phyloP scores from a whole-genome alignment of 208 protist species.

The Crithidia acanthocephali region DNA sequence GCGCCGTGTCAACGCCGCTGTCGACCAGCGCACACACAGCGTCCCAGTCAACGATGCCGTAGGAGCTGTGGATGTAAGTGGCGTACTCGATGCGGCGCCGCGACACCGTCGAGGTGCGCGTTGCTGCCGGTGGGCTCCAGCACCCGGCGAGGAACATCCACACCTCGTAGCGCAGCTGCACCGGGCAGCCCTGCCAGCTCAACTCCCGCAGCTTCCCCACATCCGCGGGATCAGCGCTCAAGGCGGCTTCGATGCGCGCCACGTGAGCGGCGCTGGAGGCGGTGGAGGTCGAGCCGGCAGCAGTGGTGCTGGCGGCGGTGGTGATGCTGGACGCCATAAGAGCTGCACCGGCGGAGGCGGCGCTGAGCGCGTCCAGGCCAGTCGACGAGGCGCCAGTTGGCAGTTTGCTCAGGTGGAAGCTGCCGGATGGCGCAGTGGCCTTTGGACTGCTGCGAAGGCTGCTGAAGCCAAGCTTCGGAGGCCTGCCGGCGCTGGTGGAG shows the following conservation, averaged over 20 bases:
- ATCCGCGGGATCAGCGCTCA: constrained; percentile 38
- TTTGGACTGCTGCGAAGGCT: neutral
- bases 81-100: constrained; percentile 68
- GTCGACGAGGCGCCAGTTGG: neutral
- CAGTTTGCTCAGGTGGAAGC: neutral
- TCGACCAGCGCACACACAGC: constrained; percentile 47
- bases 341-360: neutral
- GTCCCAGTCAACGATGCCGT: constrained; percentile 64
- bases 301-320: neutral
- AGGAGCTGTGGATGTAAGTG: constrained; percentile 52
- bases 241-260: constrained; percentile 34
- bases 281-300: too few relatives aligned
- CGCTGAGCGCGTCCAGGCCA: neutral
- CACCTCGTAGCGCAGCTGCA: constrained; percentile 51
- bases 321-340: neutral
- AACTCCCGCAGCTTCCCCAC: constrained; percentile 49
- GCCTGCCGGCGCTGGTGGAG: neutral
- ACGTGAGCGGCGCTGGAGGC: constrained; percentile 13
- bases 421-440: neutral
- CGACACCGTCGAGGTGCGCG: constrained; percentile 39
- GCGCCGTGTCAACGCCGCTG: constrained; percentile 33
- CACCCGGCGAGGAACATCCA: constrained; percentile 68
- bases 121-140: constrained; percentile 46
- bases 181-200: constrained; percentile 64
- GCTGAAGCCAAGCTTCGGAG: neutral